phyloP scores from a whole-genome alignment of 768 basidiomycete species.

The Astraeus odoratus region DNA sequence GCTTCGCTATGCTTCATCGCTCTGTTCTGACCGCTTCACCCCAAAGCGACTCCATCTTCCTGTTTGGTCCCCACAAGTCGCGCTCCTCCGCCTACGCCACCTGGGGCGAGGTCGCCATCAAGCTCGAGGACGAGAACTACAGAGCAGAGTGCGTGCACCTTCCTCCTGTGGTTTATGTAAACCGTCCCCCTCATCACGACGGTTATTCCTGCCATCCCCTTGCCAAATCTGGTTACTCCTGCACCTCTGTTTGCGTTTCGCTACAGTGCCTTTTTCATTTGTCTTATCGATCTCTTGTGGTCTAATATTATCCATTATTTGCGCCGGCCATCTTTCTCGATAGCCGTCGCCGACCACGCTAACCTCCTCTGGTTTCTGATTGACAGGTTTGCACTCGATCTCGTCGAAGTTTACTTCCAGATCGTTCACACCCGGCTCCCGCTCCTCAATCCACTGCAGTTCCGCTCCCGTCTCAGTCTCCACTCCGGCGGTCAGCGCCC shows the following conservation, averaged over 20 bases:
- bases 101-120: constrained; percentile 72
- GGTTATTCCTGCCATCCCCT: constrained; percentile 16
- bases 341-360: constrained; percentile 6
- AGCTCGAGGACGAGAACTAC: constrained; percentile 65
- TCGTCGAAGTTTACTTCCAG: constrained; percentile 93
- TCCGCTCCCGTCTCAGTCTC: constrained; percentile 63
- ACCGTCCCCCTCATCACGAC: constrained; percentile 11
- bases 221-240: constrained; percentile 12
- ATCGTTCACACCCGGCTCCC: constrained; percentile 86
- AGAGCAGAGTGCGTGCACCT: constrained; percentile 71
- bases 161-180: constrained; percentile 28
- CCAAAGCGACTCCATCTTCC: constrained; percentile 33
- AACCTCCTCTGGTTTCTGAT: constrained; percentile 9
- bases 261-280: constrained; percentile 19
- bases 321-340: not conserved
- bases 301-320: constrained; percentile 6
- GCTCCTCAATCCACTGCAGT: constrained; percentile 75
- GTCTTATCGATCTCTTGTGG: constrained; percentile 21
- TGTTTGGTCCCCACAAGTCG: constrained; percentile 24
- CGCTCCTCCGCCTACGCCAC: constrained; percentile 48
- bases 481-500: constrained; percentile 21
- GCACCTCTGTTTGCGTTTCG: constrained; percentile 11
- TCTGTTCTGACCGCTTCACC: constrained; percentile 11
- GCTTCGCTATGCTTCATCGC: constrained; percentile 11
- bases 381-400: constrained; percentile 80